These are phyloP conservation scores for Pyrus communis DNA, from an alignment of 306 rosid species.

Conservation along the genomic window DNA sequence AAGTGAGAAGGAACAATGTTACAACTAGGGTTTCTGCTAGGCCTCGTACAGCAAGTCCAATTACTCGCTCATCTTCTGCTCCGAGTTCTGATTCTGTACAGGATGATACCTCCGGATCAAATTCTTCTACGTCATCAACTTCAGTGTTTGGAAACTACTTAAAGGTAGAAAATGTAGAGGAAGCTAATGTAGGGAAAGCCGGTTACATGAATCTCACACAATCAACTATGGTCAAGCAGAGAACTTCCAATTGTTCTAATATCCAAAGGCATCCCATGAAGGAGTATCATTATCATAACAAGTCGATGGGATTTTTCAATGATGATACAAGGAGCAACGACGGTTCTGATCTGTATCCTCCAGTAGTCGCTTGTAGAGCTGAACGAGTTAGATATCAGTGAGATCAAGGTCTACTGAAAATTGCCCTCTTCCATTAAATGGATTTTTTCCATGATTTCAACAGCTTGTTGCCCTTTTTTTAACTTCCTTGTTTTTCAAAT, in stretches of 20 bases:
- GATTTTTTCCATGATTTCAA: slow-evolving; percentile 19
- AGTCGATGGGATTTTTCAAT: slow-evolving; percentile 25
- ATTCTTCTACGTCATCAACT: slow-evolving; percentile 41
- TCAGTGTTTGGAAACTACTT: slow-evolving; percentile 19
- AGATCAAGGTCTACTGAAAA: slow-evolving; percentile 6
- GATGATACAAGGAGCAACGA: slow-evolving; percentile 52
- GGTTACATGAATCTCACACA: slow-evolving; percentile 62
- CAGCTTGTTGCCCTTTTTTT: slow-evolving; percentile 44
- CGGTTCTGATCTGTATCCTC: slow-evolving; percentile 37
- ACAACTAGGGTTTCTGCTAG: slow-evolving; percentile 47
- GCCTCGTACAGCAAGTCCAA: slow-evolving; percentile 32
- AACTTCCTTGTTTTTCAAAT: background rate
- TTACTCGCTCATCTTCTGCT: slow-evolving; percentile 49
- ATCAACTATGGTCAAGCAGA: slow-evolving; percentile 59
- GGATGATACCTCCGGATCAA: slow-evolving; percentile 47
- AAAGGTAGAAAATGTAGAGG: slow-evolving; percentile 23
- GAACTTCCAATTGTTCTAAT: slow-evolving; percentile 28
- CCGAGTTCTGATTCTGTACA: slow-evolving; percentile 50
- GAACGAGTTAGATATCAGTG: slow-evolving; percentile 28
- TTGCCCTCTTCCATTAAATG: background rate
- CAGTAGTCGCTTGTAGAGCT: slow-evolving; percentile 15
- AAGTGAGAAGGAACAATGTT: slow-evolving; percentile 45
- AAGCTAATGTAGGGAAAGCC: slow-evolving; percentile 26
- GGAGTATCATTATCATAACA: slow-evolving; percentile 35
- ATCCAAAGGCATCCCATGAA: slow-evolving; percentile 33